phyloP scores from a whole-genome alignment of 2,329 filamentous ascomycete genomes.

The Atkinsonella texensis region DNA sequence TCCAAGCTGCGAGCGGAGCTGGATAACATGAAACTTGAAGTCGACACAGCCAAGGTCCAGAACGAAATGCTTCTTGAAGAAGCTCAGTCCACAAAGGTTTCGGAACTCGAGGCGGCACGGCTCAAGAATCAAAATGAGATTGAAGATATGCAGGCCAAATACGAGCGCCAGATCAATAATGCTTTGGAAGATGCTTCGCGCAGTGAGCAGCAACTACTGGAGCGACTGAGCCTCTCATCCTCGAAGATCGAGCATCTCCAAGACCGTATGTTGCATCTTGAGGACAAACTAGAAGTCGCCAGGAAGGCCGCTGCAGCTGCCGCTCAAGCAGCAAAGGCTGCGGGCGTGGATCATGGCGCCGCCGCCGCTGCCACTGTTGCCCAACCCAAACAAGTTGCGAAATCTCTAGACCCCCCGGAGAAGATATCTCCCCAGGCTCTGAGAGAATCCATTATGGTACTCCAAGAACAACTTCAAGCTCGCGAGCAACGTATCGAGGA shows the following conservation, averaged over 20 bases:
- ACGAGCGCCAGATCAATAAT: slow-evolving; percentile 62
- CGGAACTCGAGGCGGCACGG: slow-evolving; percentile 36
- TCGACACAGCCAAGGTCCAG: slow-evolving; percentile 67
- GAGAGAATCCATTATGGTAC: slow-evolving; percentile 87
- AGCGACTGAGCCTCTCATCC: slow-evolving; percentile 69
- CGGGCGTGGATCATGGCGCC: slow-evolving; percentile 28
- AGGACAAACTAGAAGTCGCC: slow-evolving; percentile 84
- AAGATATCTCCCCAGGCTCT: slow-evolving; percentile 91
- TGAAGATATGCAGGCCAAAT: slow-evolving; percentile 63
- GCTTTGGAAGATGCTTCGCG: slow-evolving; percentile 72
- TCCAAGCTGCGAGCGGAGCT: slow-evolving; percentile 60
- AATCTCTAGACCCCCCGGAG: slow-evolving; percentile 50
- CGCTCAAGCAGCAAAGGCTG: slow-evolving; percentile 57
- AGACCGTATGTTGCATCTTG: slow-evolving; percentile 71
- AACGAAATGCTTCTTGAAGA: slow-evolving; percentile 80
- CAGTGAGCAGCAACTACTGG: slow-evolving; percentile 65
- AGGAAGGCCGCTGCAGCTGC: slow-evolving; percentile 79
- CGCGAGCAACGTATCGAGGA: slow-evolving; percentile 83
- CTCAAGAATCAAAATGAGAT: slow-evolving; percentile 55
- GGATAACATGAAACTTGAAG: slow-evolving; percentile 66
- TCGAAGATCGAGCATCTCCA: slow-evolving; percentile 78
- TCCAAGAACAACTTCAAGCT: slow-evolving; percentile 93
- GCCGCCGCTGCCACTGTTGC: slow-evolving; percentile 12
- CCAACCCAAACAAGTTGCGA: slow-evolving; percentile 13
- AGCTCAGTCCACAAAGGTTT: slow-evolving; percentile 55